A percentile compares a stretch with the other conserved stretches of the same genome.
Evolutionary conservation across 2,329 filamentous ascomycete genomes (phyloP).

Genomic region (Sphaerulina musiva): DNA sequence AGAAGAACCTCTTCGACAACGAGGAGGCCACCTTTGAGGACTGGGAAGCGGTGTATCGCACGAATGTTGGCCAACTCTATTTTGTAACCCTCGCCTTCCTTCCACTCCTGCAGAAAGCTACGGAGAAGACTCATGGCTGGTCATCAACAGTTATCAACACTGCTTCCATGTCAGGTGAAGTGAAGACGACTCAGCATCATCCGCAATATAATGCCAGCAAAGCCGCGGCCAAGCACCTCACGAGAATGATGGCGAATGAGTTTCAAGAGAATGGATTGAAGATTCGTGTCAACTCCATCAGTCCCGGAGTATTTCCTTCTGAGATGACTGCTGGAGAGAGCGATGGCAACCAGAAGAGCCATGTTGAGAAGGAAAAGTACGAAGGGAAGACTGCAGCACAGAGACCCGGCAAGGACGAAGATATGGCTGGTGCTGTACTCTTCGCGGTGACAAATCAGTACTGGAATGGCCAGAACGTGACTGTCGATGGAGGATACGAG

Average conservation of each 20-base stretch:
- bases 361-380: constrained; percentile 49
- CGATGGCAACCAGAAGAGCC: constrained; percentile 49
- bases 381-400: constrained; percentile 45
- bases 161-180: constrained; percentile 41
- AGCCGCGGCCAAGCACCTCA: constrained; percentile 49
- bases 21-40: constrained; percentile 38
- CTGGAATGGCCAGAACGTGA: constrained; percentile 45
- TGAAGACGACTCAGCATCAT: constrained; percentile 44
- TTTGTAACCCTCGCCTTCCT: constrained; percentile 45
- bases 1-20: constrained; percentile 42
- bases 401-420: constrained; percentile 51
- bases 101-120: constrained; percentile 41
- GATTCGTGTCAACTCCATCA: constrained; percentile 53
- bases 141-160: constrained; percentile 44
- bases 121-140: constrained; percentile 38
- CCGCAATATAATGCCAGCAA: constrained; percentile 43
- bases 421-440: constrained; percentile 53
- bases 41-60: constrained; percentile 42
- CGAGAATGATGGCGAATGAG: constrained; percentile 49
- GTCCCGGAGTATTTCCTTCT: constrained; percentile 49
- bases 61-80: constrained; percentile 45
- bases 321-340: constrained; percentile 53
- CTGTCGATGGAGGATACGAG: constrained; percentile 51
- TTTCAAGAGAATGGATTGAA: constrained; percentile 48
- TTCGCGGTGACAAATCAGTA: constrained; percentile 48